These are phyloP conservation scores for Knufia petricola DNA, from an alignment of 2,329 filamentous ascomycete genomes.

Conservation along the genomic window DNA sequence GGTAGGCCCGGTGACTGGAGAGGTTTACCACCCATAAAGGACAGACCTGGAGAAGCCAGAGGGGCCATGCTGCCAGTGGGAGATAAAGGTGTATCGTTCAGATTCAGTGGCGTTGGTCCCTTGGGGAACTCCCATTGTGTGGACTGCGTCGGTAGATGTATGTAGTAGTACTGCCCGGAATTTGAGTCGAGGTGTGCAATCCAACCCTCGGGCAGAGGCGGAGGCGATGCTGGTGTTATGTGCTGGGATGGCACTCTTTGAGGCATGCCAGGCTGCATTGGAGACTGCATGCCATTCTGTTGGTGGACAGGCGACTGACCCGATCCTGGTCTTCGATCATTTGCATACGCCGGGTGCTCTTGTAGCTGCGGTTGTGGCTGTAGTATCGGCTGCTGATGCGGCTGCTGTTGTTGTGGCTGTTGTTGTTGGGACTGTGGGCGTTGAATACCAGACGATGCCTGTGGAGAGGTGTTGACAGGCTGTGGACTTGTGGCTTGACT, in stretches of 20 bases:
- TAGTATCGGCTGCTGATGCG: slow-evolving; percentile 15
- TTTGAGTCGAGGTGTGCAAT: slow-evolving; percentile 93
- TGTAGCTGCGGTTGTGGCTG: slow-evolving; percentile 28
- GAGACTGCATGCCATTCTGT: slow-evolving; percentile 9
- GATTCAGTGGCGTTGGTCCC: slow-evolving; percentile 77
- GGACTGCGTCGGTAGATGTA: slow-evolving; percentile 86
- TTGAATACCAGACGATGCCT: slow-evolving; percentile 19
- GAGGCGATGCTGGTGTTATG: slow-evolving; percentile 67
- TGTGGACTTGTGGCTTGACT: slow-evolving; percentile 16
- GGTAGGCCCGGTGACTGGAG: slow-evolving; percentile 74
- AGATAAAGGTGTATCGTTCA: slow-evolving; percentile 73
- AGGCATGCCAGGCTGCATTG: slow-evolving; percentile 1
- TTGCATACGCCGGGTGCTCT: slow-evolving; percentile 83
- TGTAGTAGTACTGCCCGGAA: slow-evolving; percentile 98
- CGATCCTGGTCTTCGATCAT: slow-evolving; percentile 51
- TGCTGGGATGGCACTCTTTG: slow-evolving; percentile 21
- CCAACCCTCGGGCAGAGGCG: slow-evolving; percentile 93
- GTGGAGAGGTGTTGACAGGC: slow-evolving; percentile 20
- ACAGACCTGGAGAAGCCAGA: slow-evolving; percentile 58
- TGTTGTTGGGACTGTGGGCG: slow-evolving; percentile 17
- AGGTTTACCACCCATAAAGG: slow-evolving; percentile 43
- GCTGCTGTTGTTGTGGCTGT: slow-evolving; percentile 17
- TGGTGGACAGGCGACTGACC: slow-evolving; percentile 3
- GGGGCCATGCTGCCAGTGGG: slow-evolving; percentile 69
- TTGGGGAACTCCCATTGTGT: slow-evolving; percentile 99